phyloP scores from a whole-genome alignment of 306 rosid species.

The Cercis canadensis region DNA sequence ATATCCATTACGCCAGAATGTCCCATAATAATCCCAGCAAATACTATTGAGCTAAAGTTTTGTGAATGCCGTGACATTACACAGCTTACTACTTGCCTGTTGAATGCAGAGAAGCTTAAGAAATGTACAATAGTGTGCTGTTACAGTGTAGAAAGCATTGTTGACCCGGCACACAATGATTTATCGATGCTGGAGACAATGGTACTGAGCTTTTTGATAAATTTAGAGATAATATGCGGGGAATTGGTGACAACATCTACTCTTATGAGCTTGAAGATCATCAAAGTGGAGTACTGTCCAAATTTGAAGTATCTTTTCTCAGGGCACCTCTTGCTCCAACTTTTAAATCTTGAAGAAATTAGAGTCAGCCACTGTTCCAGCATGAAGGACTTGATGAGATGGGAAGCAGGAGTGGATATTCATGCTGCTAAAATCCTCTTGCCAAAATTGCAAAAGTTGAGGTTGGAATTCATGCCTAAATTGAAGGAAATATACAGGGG shows the following conservation, averaged over 20 bases:
- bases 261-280: conserved; percentile 23
- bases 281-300: conserved; percentile 29
- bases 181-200: conserved; percentile 19
- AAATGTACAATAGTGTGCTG: conserved; percentile 19
- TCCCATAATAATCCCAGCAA: conserved; percentile 4
- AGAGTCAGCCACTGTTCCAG: conserved; percentile 18
- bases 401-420: conserved; percentile 10
- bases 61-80: conserved; percentile 22
- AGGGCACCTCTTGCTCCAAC: conserved; percentile 19
- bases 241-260: conserved; percentile 1
- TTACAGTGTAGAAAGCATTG: conserved; percentile 9
- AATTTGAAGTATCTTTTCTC: conserved; percentile 32
- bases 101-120: conserved; percentile 9
- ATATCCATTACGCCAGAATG: background rate
- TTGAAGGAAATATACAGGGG: conserved; percentile 3
- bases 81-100: conserved; percentile 17
- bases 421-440: conserved; percentile 7
- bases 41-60: conserved; percentile 22
- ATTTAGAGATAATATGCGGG: conserved; percentile 18
- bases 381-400: conserved; percentile 22
- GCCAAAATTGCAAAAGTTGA: conserved; percentile 25
- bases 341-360: conserved; percentile 30
- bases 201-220: conserved; percentile 21
- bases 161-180: conserved; percentile 7
- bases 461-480: conserved; percentile 31